These are phyloP conservation scores for Typha latifolia DNA, from an alignment of 176 grass and related monocot species.

Conservation along the genomic window DNA sequence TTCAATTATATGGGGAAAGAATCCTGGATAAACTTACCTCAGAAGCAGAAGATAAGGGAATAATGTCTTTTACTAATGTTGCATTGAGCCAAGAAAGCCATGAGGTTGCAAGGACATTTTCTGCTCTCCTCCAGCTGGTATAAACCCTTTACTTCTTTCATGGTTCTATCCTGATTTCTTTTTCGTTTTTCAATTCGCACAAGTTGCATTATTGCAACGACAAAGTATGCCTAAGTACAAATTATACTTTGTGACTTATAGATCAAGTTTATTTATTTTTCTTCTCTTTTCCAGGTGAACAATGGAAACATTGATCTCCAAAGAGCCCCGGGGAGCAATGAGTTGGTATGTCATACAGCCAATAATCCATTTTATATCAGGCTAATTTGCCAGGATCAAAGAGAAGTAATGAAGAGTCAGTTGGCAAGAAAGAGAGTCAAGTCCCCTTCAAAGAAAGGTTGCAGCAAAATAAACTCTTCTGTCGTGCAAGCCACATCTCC, in stretches of 20 bases:
- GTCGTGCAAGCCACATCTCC: conserved; percentile 12
- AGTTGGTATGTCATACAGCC: conserved; percentile 70
- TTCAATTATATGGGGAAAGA: conserved; percentile 70
- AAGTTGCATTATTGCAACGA: background rate
- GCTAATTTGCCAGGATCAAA: conserved; percentile 28
- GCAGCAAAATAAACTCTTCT: conserved; percentile 18
- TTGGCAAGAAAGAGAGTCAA: conserved; percentile 60
- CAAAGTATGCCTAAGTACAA: background rate
- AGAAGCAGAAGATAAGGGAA: conserved; percentile 28
- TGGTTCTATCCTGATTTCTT: background rate
- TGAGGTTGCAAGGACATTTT: conserved; percentile 87
- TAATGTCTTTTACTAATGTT: conserved; percentile 59
- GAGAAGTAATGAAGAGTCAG: conserved; percentile 24
- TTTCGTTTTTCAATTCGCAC: conserved; percentile 3
- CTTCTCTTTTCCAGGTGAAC: conserved; percentile 53
- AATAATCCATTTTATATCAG: conserved; percentile 58
- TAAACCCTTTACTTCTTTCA: background rate
- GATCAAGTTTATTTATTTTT: background rate
- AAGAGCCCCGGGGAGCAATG: conserved; percentile 33
- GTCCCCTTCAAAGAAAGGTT: conserved; percentile 38
- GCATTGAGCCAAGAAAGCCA: conserved; percentile 54
- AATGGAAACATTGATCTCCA: conserved; percentile 68
- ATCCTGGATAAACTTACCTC: conserved; percentile 57
- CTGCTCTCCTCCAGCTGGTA: conserved; percentile 99
- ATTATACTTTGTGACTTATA: background rate